Percentiles rank a stretch among this genome's conserved stretches.
Conservation (phyloP, 2,329 filamentous ascomycete genomes). For the Dactylellina sp. region DNA sequence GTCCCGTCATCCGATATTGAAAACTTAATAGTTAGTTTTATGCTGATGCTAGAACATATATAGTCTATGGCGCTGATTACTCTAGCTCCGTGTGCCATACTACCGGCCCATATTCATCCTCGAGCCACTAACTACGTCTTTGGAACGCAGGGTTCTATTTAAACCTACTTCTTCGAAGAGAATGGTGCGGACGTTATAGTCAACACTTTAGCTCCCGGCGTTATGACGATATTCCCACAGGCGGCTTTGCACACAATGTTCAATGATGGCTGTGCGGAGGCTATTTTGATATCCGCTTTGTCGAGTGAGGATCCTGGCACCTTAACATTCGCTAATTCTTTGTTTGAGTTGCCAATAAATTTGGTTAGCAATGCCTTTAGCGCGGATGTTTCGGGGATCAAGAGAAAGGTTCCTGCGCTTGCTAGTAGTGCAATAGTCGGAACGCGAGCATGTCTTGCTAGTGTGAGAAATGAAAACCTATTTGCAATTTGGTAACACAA, state of each 20-base stretch:
- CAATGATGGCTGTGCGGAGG: conserved; percentile 68
- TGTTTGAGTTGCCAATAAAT: conserved; percentile 65
- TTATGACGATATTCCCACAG: conserved; percentile 68
- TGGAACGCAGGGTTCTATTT: conserved; percentile 66
- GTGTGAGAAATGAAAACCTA: conserved; percentile 14
- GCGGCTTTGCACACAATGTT: conserved; percentile 68
- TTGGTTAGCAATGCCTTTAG: conserved; percentile 66
- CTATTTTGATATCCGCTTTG: conserved; percentile 67
- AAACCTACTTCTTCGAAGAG: conserved; percentile 69
- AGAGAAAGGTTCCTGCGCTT: conserved; percentile 23
- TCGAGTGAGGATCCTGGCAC: conserved; percentile 68
- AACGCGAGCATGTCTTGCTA: conserved; percentile 36
- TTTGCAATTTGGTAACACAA: too few relatives aligned
- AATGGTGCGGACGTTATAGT: conserved; percentile 67
- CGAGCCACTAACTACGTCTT: conserved; percentile 68
- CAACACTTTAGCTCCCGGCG: conserved; percentile 64
- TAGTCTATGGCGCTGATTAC: conserved; percentile 65
- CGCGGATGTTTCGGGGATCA: conserved; percentile 58
- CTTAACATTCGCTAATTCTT: conserved; percentile 65
- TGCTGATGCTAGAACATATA: neutral
- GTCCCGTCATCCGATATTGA: neutral
- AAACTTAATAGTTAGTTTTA: too few relatives aligned
- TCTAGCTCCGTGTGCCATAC: conserved; percentile 68
- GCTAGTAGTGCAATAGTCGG: conserved; percentile 52
- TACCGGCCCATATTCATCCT: conserved; percentile 68